phyloP scores from a whole-genome alignment of 2,329 filamentous ascomycete species.

The Fonsecaea nubica region DNA sequence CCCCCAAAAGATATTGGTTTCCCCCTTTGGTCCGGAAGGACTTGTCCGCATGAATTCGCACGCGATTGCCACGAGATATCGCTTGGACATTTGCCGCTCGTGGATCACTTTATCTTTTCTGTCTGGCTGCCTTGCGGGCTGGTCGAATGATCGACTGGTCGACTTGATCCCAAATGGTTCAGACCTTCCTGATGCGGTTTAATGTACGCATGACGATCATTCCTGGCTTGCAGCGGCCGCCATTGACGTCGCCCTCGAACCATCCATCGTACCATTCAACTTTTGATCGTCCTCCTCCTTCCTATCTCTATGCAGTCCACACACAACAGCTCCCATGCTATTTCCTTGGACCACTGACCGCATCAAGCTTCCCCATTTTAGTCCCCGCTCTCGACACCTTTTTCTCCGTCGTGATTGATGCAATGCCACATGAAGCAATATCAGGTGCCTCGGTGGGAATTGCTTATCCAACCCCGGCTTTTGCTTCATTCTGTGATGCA shows the following conservation, averaged over 20 bases:
- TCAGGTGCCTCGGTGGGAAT: conserved; percentile 5
- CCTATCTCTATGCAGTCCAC: conserved; percentile 13
- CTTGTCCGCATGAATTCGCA: conserved; percentile 1
- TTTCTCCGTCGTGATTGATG: conserved; percentile 13
- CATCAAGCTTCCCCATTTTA: conserved; percentile 6
- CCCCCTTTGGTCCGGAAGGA: not conserved
- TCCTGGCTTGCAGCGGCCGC: conserved; percentile 12
- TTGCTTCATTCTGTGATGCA: conserved; percentile 23
- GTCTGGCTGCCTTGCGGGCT: not conserved
- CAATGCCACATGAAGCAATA: conserved; percentile 13
- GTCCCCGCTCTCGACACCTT: not conserved
- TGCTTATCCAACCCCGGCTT: conserved; percentile 26
- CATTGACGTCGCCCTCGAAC: conserved; percentile 21
- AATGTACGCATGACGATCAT: conserved; percentile 9
- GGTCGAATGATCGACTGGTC: not conserved
- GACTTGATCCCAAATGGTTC: not conserved
- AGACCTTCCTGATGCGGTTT: conserved; percentile 27
- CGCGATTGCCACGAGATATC: conserved; percentile 1
- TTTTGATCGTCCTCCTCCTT: conserved; percentile 5
- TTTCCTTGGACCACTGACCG: not conserved
- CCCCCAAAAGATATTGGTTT: not conserved
- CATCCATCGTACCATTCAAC: conserved; percentile 20
- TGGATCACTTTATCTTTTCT: not conserved
- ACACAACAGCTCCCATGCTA: conserved; percentile 1
- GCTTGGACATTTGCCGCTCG: not conserved